phyloP scores from a whole-genome alignment of 352 stramenopile species.

The Globisporangium barbulae region DNA sequence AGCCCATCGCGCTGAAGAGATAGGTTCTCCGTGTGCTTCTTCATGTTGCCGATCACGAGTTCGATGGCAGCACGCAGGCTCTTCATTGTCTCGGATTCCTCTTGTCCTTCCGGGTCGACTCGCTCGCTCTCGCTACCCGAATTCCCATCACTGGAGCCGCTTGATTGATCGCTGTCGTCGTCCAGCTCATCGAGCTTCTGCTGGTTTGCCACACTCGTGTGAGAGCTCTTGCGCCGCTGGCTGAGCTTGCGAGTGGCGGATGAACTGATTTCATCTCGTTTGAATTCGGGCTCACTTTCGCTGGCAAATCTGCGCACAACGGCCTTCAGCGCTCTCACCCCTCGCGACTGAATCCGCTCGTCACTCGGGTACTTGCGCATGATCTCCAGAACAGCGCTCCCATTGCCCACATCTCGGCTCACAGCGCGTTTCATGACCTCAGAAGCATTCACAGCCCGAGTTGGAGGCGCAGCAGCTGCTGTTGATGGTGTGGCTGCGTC shows the following conservation, averaged over 20 bases:
- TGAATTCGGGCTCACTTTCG: background rate
- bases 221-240: background rate
- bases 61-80: slow-evolving; percentile 23
- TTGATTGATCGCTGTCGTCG: background rate
- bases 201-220: background rate
- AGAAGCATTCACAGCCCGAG: slow-evolving; percentile 27
- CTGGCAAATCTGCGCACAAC: slow-evolving; percentile 29
- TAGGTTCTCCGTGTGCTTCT: slow-evolving; percentile 27
- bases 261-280: background rate
- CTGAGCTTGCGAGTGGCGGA: background rate
- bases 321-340: slow-evolving; percentile 42
- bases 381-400: slow-evolving; percentile 34
- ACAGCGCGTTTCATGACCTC: slow-evolving; percentile 53
- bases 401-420: slow-evolving; percentile 39
- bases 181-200: background rate
- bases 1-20: slow-evolving; percentile 49
- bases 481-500: background rate
- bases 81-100: slow-evolving; percentile 3
- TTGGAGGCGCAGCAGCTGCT: background rate
- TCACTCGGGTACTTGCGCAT: slow-evolving; percentile 50
- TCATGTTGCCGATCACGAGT: slow-evolving; percentile 45
- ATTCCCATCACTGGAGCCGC: background rate
- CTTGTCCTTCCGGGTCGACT: background rate
- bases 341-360: slow-evolving; percentile 40
- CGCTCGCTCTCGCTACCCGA: background rate